Conservation (phyloP, 345 rosid species). For the Citrus trifoliata region DNA sequence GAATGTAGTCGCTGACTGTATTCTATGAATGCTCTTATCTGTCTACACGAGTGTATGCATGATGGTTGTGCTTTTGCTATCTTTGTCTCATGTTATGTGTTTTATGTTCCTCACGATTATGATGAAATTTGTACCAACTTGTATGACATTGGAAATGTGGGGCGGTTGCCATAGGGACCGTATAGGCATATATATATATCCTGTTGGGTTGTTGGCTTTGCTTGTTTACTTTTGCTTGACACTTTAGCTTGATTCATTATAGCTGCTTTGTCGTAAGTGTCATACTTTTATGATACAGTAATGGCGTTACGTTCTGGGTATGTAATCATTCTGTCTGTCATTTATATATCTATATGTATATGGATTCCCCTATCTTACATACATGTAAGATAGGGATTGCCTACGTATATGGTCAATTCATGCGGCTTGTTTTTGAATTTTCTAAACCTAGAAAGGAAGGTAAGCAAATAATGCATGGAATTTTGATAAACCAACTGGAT, state of each 20-base stretch:
- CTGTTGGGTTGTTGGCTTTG: conserved; percentile 9
- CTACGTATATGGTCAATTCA: not conserved
- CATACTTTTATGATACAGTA: not conserved
- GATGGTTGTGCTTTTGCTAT: not conserved
- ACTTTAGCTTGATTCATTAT: not conserved
- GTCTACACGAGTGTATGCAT: conserved; percentile 2
- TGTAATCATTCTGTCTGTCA: not conserved
- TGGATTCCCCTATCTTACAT: too few species aligned
- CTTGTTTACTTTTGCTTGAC: not conserved
- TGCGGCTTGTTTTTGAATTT: not conserved
- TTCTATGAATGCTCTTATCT: conserved; percentile 10
- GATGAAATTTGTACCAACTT: conserved; percentile 11
- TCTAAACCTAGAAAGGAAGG: not conserved
- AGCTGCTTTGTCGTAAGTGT: not conserved
- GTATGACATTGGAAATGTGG: conserved; percentile 1
- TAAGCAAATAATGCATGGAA: too few species aligned
- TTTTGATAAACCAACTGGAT: too few species aligned
- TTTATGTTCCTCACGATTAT: not conserved
- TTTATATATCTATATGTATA: too few species aligned
- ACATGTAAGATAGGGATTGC: too few species aligned
- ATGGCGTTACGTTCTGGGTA: not conserved
- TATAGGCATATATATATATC: not conserved
- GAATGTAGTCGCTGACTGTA: conserved; percentile 12
- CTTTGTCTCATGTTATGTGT: not conserved
- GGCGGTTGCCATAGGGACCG: not conserved